Evolutionary conservation across 345 rosid species (phyloP).

Genomic region (Brassica cretica): DNA sequence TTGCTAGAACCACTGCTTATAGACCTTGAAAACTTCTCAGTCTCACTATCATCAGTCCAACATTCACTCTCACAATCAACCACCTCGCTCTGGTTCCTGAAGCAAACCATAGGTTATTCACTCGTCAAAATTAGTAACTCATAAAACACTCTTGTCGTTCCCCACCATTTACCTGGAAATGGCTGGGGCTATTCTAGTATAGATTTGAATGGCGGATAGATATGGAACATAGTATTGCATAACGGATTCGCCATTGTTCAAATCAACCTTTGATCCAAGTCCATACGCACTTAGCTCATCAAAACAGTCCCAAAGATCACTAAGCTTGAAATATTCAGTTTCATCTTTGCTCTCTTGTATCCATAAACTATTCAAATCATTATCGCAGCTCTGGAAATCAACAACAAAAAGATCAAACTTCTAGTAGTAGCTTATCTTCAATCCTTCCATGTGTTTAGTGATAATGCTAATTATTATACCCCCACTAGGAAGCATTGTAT

Average conservation of each 20-base stretch:
- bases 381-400: constrained; percentile 41
- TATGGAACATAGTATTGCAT: constrained; percentile 71
- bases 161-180: constrained; percentile 44
- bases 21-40: constrained; percentile 61
- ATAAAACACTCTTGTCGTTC: background rate
- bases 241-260: constrained; percentile 42
- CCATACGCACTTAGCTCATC: constrained; percentile 82
- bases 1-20: constrained; percentile 59
- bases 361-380: constrained; percentile 57
- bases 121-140: background rate
- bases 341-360: constrained; percentile 51
- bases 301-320: constrained; percentile 70
- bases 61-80: constrained; percentile 57
- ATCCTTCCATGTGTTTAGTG: constrained; percentile 3
- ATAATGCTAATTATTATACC: background rate
- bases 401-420: background rate
- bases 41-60: constrained; percentile 60
- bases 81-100: constrained; percentile 41
- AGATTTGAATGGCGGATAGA: constrained; percentile 71
- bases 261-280: constrained; percentile 42
- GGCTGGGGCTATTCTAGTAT: constrained; percentile 44
- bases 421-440: too few relatives aligned
- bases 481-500: background rate
- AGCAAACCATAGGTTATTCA: constrained; percentile 4
- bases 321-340: constrained; percentile 53